phyloP scores from a whole-genome alignment of 805 yeast genomes.

The Lipomyces sp. region DNA sequence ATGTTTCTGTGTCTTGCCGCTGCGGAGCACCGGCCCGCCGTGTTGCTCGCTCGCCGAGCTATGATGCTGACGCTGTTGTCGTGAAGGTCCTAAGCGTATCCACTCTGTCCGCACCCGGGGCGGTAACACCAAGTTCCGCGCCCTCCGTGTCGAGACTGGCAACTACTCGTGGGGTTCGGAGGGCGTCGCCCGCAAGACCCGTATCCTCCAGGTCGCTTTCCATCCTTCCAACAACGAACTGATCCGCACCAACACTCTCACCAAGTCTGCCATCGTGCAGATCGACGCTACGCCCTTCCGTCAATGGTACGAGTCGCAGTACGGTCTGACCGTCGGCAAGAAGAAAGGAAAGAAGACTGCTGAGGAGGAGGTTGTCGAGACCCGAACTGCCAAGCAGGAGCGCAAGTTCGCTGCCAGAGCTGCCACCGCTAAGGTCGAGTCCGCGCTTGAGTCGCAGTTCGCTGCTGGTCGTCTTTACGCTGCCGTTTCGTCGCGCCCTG shows the following conservation, averaged over 20 bases:
- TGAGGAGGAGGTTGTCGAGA: slow-evolving; percentile 47
- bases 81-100: slow-evolving; percentile 81
- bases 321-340: slow-evolving; percentile 92
- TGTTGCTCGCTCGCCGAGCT: neutral
- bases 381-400: slow-evolving; percentile 74
- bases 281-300: slow-evolving; percentile 99
- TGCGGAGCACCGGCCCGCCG: neutral
- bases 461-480: slow-evolving; percentile 99
- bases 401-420: slow-evolving; percentile 94
- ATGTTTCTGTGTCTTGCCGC: neutral
- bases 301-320: slow-evolving; percentile 98
- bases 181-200: slow-evolving; percentile 98
- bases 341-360: slow-evolving; percentile 46
- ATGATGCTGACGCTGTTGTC: neutral
- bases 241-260: slow-evolving; percentile 99
- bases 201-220: slow-evolving; percentile 96
- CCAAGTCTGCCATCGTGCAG: slow-evolving; percentile 98
- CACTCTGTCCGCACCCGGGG: slow-evolving; percentile 99
- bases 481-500: slow-evolving; percentile 98
- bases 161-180: slow-evolving; percentile 99
- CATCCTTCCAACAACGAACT: slow-evolving; percentile 99
- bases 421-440: slow-evolving; percentile 76
- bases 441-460: slow-evolving; percentile 93
- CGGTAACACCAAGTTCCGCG: slow-evolving; percentile 99
- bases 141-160: slow-evolving; percentile 92